phyloP scores from a whole-genome alignment of 2,329 filamentous ascomycete genomes.

The Waltergamsia citrina region DNA sequence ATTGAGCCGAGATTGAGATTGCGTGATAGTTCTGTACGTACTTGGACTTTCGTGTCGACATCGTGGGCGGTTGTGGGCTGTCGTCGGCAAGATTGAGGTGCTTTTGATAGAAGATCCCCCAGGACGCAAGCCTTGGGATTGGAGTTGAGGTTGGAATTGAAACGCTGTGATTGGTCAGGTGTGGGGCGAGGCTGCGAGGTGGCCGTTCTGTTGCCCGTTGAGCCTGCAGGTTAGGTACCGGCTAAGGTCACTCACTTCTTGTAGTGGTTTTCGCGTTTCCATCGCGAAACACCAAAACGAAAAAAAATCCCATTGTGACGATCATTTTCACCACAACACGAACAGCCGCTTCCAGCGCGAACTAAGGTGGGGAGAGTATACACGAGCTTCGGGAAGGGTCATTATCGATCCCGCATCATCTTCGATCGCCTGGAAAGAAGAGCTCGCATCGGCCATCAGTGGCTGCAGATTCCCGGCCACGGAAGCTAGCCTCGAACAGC shows the following conservation, averaged over 20 bases:
- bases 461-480: too few species aligned
- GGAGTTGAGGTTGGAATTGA: slow-evolving; percentile 30
- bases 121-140: slow-evolving; percentile 17
- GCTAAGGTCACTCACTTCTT: too few species aligned
- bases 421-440: too few species aligned
- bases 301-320: too few species aligned
- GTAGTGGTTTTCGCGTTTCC: slow-evolving; percentile 15
- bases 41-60: slow-evolving; percentile 32
- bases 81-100: slow-evolving; percentile 8
- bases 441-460: too few species aligned
- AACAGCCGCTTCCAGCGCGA: too few species aligned
- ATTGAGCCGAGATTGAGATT: not conserved
- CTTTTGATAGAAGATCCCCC: not conserved
- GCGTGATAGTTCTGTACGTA: slow-evolving; percentile 18
- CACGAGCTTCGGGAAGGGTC: too few species aligned
- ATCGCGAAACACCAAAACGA: not conserved
- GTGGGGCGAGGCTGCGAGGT: slow-evolving; percentile 18
- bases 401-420: too few species aligned
- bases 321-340: slow-evolving; percentile 4
- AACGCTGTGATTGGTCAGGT: slow-evolving; percentile 22
- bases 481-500: too few species aligned
- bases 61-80: slow-evolving; percentile 21
- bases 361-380: too few species aligned
- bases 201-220: slow-evolving; percentile 5
- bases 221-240: slow-evolving; percentile 6